These are phyloP conservation scores for Salix exigua DNA, from an alignment of 345 rosid genomes.

Conservation along the genomic window DNA sequence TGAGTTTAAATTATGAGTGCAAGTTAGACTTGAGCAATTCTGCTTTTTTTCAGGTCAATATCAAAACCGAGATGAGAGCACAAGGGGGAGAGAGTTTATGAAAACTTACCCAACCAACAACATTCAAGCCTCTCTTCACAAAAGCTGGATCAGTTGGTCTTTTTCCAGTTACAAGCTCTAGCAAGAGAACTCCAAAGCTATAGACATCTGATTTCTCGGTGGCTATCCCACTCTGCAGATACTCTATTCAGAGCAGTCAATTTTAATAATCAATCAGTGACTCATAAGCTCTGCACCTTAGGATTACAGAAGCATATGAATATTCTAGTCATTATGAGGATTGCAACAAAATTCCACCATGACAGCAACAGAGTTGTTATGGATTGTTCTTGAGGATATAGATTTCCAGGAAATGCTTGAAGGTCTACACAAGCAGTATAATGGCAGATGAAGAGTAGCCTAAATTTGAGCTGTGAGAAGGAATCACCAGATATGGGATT, in stretches of 20 bases:
- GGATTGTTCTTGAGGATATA: background rate
- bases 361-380: background rate
- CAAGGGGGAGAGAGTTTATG: background rate
- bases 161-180: slow-evolving; percentile 84
- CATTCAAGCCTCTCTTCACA: slow-evolving; percentile 78
- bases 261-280: background rate
- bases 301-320: background rate
- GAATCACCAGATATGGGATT: too few species aligned
- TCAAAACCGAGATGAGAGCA: too few species aligned
- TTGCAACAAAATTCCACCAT: background rate
- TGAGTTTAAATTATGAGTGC: background rate
- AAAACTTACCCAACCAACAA: slow-evolving; percentile 85
- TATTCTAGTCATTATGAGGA: background rate
- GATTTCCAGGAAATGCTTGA: too few species aligned
- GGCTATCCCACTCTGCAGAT: slow-evolving; percentile 88
- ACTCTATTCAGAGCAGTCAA: slow-evolving; percentile 44
- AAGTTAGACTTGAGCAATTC: background rate
- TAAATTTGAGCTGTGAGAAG: too few species aligned
- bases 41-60: too few species aligned
- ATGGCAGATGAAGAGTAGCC: too few species aligned
- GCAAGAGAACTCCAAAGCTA: slow-evolving; percentile 92
- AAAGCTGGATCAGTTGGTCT: slow-evolving; percentile 84
- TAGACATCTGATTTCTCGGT: slow-evolving; percentile 93
- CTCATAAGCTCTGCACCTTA: background rate
- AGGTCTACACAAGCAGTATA: too few species aligned